These are phyloP conservation scores for Pharnaceum exiguum DNA, from an alignment of 148 eudicot species.

Conservation along the genomic window DNA sequence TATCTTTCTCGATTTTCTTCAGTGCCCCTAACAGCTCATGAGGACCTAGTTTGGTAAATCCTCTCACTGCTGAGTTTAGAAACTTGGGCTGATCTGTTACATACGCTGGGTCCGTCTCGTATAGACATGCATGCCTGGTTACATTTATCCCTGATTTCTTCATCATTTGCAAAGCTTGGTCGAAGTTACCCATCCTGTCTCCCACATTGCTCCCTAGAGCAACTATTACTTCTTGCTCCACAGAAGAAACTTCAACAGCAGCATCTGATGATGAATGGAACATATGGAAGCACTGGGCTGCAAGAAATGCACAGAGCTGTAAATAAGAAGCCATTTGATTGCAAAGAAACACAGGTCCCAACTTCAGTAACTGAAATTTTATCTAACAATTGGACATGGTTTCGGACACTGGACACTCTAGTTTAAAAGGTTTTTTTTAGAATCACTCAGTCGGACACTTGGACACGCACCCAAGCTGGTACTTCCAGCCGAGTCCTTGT, in stretches of 20 bases:
- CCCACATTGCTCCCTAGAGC: conserved; percentile 97
- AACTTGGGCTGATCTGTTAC: conserved; percentile 78
- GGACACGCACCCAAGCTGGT: no score
- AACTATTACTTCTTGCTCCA: conserved; percentile 77
- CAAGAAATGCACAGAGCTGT: conserved; percentile 14
- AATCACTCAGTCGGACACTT: no score
- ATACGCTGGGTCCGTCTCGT: conserved; percentile 91
- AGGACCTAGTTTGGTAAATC: conserved; percentile 66
- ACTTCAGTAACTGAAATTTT: background rate
- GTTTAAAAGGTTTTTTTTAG: no score
- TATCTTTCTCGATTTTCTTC: conserved; percentile 80
- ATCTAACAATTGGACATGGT: no score
- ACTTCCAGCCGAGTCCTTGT: no score
- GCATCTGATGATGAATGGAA: conserved; percentile 46
- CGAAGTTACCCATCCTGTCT: conserved; percentile 53
- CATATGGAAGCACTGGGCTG: conserved; percentile 35
- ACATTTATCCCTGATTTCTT: conserved; percentile 63
- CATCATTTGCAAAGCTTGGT: conserved; percentile 62
- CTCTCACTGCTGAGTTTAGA: conserved; percentile 91
- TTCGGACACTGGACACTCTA: no score
- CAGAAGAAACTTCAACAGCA: conserved; percentile 48
- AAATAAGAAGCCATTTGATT: background rate
- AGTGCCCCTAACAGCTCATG: conserved; percentile 57
- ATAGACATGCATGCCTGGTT: conserved; percentile 69
- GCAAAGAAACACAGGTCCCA: background rate